Evolutionary conservation across 83 land plant genomes (phyloP).

Genomic region (Thuja plicata): DNA sequence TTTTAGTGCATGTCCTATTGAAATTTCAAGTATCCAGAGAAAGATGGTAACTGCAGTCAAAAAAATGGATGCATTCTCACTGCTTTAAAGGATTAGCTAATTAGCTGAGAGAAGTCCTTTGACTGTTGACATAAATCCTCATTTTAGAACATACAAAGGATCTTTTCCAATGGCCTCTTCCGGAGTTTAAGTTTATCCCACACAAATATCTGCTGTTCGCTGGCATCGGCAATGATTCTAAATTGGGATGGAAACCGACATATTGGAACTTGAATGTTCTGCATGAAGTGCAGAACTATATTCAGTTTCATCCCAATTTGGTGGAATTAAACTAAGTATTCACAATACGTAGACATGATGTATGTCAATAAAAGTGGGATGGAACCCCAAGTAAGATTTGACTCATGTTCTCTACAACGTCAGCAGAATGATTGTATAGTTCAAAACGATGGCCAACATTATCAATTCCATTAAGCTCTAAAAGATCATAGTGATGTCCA

Average conservation of each 20-base stretch:
- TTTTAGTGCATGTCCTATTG: background rate
- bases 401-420: background rate
- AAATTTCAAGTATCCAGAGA: no score
- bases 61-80: no score
- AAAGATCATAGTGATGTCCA: background rate
- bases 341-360: background rate
- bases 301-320: background rate
- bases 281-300: background rate
- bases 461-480: background rate
- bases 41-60: no score
- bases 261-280: background rate
- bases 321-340: no score
- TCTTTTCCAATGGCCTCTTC: background rate
- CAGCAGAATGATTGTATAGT: background rate
- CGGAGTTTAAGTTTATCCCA: background rate
- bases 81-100: no score
- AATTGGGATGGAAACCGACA: background rate
- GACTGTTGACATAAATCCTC: no score
- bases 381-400: conserved; percentile 6
- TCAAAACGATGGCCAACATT: background rate
- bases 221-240: background rate
- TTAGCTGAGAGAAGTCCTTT: no score
- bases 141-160: background rate
- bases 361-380: background rate
- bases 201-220: background rate